These are phyloP conservation scores for Cymodocea nodosa DNA, from an alignment of 116 monocot species.

Conservation along the genomic window DNA sequence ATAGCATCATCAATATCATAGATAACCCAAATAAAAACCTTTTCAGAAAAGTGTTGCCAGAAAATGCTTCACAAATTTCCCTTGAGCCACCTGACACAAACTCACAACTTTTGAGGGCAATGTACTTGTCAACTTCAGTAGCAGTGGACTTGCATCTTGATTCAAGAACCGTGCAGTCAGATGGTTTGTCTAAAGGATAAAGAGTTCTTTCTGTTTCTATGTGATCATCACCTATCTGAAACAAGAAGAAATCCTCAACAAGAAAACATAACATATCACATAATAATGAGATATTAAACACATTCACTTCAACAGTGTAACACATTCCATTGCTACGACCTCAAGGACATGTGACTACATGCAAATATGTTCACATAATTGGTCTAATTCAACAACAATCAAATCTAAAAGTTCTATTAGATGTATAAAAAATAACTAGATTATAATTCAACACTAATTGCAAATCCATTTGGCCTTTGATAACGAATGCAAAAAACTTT, in stretches of 20 bases:
- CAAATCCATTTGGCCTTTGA: too few relatives aligned
- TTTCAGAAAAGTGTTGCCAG: conserved; percentile 60
- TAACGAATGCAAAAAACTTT: too few relatives aligned
- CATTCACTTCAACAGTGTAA: too few relatives aligned
- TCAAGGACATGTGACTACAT: too few relatives aligned
- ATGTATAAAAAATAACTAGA: neutral
- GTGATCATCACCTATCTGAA: neutral
- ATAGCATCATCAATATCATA: neutral
- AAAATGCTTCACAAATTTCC: conserved; percentile 26
- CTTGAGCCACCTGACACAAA: conserved; percentile 3
- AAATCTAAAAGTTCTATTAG: too few relatives aligned
- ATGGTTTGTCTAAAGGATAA: neutral
- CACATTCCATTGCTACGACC: too few relatives aligned
- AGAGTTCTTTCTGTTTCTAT: neutral
- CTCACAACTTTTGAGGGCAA: conserved; percentile 4
- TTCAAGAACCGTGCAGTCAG: neutral
- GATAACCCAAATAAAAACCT: conserved; percentile 26
- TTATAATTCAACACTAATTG: too few relatives aligned
- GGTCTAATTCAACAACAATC: too few relatives aligned
- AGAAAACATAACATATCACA: neutral
- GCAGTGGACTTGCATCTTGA: neutral
- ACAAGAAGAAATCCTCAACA: neutral
- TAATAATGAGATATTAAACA: neutral
- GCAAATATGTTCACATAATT: too few relatives aligned
- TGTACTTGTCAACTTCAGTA: neutral